Evolutionary conservation across 2,329 filamentous ascomycete species (phyloP).

Genomic region (Curvularia eragrostidis): DNA sequence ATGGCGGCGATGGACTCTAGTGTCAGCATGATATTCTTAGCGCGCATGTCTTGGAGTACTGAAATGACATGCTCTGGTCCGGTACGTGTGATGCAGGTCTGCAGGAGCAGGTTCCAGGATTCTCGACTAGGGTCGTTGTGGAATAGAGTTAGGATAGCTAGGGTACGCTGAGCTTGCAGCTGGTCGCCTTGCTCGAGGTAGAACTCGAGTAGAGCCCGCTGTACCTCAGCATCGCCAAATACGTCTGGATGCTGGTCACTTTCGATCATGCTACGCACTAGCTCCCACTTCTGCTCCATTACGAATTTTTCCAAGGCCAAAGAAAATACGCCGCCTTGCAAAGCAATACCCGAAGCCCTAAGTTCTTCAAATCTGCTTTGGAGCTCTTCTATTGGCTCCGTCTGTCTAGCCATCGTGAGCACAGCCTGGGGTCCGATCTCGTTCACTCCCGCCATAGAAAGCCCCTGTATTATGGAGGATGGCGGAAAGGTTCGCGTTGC

Average conservation of each 20-base stretch:
- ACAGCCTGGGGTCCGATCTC: slow-evolving; percentile 77
- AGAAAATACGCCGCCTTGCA: slow-evolving; percentile 69
- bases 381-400: slow-evolving; percentile 64
- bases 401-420: slow-evolving; percentile 76
- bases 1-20: slow-evolving; percentile 53
- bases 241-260: slow-evolving; percentile 71
- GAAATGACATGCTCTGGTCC: slow-evolving; percentile 36
- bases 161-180: slow-evolving; percentile 61
- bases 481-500: slow-evolving; percentile 77
- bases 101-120: slow-evolving; percentile 58
- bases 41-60: slow-evolving; percentile 60
- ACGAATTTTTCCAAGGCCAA: slow-evolving; percentile 71
- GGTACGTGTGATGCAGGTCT: slow-evolving; percentile 46
- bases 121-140: slow-evolving; percentile 46
- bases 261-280: slow-evolving; percentile 60
- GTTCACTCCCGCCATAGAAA: slow-evolving; percentile 73
- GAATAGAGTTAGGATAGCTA: slow-evolving; percentile 60
- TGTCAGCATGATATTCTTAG: slow-evolving; percentile 52
- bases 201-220: slow-evolving; percentile 61
- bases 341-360: slow-evolving; percentile 65
- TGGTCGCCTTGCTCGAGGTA: slow-evolving; percentile 61
- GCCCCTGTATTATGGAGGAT: slow-evolving; percentile 72
- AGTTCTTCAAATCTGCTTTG: slow-evolving; percentile 66
- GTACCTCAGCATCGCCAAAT: slow-evolving; percentile 62
- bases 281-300: slow-evolving; percentile 58